phyloP scores from a whole-genome alignment of 2,329 filamentous ascomycete genomes.

The Apiospora sp. region DNA sequence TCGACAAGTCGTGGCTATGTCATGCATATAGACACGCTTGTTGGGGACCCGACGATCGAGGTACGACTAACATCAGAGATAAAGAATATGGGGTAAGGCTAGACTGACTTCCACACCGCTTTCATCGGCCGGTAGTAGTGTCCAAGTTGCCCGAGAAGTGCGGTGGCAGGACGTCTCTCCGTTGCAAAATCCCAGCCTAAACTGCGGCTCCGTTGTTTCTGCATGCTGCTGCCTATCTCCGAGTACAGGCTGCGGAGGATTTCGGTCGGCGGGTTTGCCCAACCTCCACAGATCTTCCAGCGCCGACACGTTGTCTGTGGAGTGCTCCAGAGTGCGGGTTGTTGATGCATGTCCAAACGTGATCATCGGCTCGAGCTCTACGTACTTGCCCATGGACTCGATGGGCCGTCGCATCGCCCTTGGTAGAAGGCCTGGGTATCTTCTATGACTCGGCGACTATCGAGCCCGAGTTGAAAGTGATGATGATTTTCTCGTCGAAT shows the following conservation, averaged over 20 bases:
- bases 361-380: constrained; percentile 53
- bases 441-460: constrained; percentile 44
- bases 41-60: background rate
- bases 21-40: no score
- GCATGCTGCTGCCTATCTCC: constrained; percentile 42
- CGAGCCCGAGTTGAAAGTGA: background rate
- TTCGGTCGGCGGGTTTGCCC: constrained; percentile 54
- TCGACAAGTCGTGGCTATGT: background rate
- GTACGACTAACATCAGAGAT: constrained; percentile 6
- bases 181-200: constrained; percentile 50
- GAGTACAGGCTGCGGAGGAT: constrained; percentile 55
- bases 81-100: background rate
- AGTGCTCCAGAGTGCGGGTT: constrained; percentile 38
- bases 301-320: constrained; percentile 52
- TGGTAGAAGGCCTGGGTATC: constrained; percentile 64
- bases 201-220: constrained; percentile 40
- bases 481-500: background rate
- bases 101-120: background rate
- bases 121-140: background rate
- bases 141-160: constrained; percentile 42
- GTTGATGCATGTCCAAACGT: constrained; percentile 38
- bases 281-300: constrained; percentile 52
- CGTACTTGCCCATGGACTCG: constrained; percentile 56
- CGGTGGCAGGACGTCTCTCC: constrained; percentile 50
- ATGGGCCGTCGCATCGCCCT: constrained; percentile 55